These are phyloP conservation scores for Eimeria praecox DNA, from an alignment of 169 alveolate genomes.

Conservation along the genomic window DNA sequence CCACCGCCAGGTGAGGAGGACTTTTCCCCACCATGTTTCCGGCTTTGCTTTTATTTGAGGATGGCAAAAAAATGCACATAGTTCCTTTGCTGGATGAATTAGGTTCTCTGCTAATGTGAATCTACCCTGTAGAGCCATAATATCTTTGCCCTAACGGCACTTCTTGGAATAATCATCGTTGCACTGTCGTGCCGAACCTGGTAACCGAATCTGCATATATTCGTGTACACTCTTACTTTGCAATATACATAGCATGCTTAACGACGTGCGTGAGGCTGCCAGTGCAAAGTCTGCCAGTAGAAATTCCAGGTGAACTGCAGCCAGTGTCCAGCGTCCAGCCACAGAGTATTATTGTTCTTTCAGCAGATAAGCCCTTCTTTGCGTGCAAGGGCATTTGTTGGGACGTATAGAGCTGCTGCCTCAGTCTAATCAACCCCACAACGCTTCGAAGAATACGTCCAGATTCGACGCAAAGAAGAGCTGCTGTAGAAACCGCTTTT, in stretches of 20 bases:
- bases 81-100: not conserved
- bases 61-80: too few relatives aligned
- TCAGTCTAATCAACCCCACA: not conserved
- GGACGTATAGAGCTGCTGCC: not conserved
- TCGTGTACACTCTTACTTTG: too few relatives aligned
- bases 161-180: too few relatives aligned
- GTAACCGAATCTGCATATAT: not conserved
- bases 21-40: not conserved
- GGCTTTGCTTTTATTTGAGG: not conserved
- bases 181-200: not conserved
- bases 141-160: too few relatives aligned
- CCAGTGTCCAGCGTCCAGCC: not conserved
- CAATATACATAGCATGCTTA: too few relatives aligned
- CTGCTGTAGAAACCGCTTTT: not conserved
- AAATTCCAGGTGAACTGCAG: conserved; percentile 14
- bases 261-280: not conserved
- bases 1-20: not conserved
- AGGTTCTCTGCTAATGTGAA: not conserved
- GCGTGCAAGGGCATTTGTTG: not conserved
- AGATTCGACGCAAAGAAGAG: not conserved
- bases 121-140: not conserved
- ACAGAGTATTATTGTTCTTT: not conserved
- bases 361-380: not conserved
- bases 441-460: not conserved
- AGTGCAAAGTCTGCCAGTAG: not conserved